A percentile compares a stretch with the other conserved stretches of the same genome.
Evolutionary conservation across 23 red algal genomes (phyloP).

Genomic region (Gracilaria domingensis): DNA sequence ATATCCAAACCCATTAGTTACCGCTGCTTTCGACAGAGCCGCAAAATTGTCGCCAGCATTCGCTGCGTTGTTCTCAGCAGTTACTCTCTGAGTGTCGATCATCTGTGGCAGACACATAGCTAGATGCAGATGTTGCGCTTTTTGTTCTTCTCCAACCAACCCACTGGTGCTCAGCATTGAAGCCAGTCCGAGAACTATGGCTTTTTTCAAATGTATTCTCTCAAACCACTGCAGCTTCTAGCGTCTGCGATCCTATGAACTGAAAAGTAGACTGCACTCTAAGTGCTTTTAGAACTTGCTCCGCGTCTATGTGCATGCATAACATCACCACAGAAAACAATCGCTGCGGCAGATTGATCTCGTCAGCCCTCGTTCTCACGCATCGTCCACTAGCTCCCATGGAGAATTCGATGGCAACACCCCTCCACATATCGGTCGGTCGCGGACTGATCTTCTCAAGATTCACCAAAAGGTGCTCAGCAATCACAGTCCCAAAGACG

Average conservation of each 20-base stretch:
- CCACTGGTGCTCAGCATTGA: conserved; percentile 31
- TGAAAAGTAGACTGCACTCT: conserved; percentile 38
- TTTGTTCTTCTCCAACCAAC: conserved; percentile 20
- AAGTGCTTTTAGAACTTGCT: conserved; percentile 19
- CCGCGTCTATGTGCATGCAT: conserved; percentile 31
- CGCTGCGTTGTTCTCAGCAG: conserved; percentile 16
- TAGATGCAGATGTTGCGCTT: conserved; percentile 30
- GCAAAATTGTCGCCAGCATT: conserved; percentile 48
- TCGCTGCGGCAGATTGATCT: conserved; percentile 24
- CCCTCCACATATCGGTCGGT: not conserved
- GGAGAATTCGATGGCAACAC: conserved; percentile 17
- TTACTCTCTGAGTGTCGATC: conserved; percentile 47
- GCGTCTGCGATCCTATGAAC: conserved; percentile 39
- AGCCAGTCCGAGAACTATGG: conserved; percentile 38
- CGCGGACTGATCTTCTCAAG: conserved; percentile 7
- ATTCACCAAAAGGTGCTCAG: conserved; percentile 42
- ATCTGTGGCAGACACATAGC: conserved; percentile 35
- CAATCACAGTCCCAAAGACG: conserved; percentile 58
- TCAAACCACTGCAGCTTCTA: conserved; percentile 54
- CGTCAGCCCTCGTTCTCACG: conserved; percentile 15
- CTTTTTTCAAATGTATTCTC: conserved; percentile 54
- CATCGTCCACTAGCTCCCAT: conserved; percentile 22
- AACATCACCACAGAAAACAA: conserved; percentile 52
- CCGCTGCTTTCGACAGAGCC: conserved; percentile 4
- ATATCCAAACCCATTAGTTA: conserved; percentile 30